Conservation (phyloP, 805 yeast species). For the Candida namnaoensis region DNA sequence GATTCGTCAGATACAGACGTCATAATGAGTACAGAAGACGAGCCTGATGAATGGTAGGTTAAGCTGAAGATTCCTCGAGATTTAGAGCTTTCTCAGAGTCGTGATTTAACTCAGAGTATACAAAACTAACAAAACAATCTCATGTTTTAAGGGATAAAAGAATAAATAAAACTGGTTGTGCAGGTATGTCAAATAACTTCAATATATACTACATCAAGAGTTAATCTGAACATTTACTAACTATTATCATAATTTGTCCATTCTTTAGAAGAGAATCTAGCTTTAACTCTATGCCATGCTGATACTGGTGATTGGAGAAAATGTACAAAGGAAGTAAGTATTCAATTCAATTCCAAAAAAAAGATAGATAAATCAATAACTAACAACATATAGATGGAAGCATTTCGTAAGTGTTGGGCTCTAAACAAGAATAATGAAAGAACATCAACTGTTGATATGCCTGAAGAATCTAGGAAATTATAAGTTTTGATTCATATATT, state of each 20-base stretch:
- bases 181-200: slow-evolving; percentile 26
- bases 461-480: slow-evolving; percentile 9
- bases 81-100: too few species aligned
- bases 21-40: slow-evolving; percentile 32
- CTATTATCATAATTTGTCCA: too few species aligned
- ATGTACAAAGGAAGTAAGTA: slow-evolving; percentile 53
- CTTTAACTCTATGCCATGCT: slow-evolving; percentile 68
- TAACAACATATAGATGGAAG: slow-evolving; percentile 24
- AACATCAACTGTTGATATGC: slow-evolving; percentile 26
- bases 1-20: too few species aligned
- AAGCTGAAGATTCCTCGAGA: too few species aligned
- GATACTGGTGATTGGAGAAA: slow-evolving; percentile 78
- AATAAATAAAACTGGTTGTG: slow-evolving; percentile 69
- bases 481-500: too few species aligned
- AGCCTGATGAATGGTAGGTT: slow-evolving; percentile 58
- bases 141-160: slow-evolving; percentile 48
- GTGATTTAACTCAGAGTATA: too few species aligned
- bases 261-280: slow-evolving; percentile 49
- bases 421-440: slow-evolving; percentile 27
- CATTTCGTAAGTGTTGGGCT: slow-evolving; percentile 34
- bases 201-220: not conserved
- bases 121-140: too few species aligned
- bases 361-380: not conserved
- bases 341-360: not conserved
- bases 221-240: not conserved